Percentiles rank a stretch among this genome's conserved stretches.
phyloP scores from a whole-genome alignment of 176 grass and related monocot species.

The Cenchrus purpureus region DNA sequence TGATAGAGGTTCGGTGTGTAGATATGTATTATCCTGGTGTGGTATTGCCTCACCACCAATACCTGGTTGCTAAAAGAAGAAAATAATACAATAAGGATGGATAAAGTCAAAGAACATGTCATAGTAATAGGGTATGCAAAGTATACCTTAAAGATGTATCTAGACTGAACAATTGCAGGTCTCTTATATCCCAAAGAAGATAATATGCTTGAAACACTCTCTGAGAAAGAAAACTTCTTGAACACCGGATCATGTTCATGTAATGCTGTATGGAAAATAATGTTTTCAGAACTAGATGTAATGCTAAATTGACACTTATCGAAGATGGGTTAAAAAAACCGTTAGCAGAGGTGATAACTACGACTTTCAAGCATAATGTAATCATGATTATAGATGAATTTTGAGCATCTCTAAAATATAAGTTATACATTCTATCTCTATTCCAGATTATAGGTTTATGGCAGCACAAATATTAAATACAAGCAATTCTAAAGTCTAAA shows the following conservation, averaged over 20 bases:
- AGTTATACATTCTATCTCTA: too few relatives aligned
- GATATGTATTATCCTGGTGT: slow-evolving; percentile 92
- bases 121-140: neutral
- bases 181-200: slow-evolving; percentile 84
- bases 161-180: slow-evolving; percentile 82
- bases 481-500: too few relatives aligned
- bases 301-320: neutral
- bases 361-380: too few relatives aligned
- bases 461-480: neutral
- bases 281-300: neutral
- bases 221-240: slow-evolving; percentile 64
- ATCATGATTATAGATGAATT: too few relatives aligned
- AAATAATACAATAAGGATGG: neutral
- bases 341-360: neutral
- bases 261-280: slow-evolving; percentile 59
- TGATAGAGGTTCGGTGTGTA: slow-evolving; percentile 75
- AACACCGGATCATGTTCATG: slow-evolving; percentile 91
- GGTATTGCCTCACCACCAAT: slow-evolving; percentile 92
- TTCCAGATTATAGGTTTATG: neutral
- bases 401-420: too few relatives aligned
- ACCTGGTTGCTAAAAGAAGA: slow-evolving; percentile 75
- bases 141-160: slow-evolving; percentile 98
- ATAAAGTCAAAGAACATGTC: neutral
- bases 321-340: neutral
- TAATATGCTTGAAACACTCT: slow-evolving; percentile 61